phyloP scores from a whole-genome alignment of 345 rosid genomes.

The Melastoma malabathricum region DNA sequence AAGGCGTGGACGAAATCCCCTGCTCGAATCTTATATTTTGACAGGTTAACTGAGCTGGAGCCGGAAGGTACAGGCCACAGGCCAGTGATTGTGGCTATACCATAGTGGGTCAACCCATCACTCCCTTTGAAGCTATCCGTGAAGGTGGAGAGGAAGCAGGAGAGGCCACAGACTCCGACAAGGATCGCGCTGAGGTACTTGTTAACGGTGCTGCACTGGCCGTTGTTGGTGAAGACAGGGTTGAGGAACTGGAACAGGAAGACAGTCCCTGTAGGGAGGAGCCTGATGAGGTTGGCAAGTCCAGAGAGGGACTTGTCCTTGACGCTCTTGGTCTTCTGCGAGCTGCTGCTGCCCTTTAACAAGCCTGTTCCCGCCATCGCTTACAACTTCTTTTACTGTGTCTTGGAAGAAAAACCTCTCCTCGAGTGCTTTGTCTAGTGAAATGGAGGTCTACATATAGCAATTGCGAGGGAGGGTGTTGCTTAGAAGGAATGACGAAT shows the following conservation, averaged over 20 bases:
- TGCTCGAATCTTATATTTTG: slow-evolving; percentile 33
- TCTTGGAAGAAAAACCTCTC: too few relatives aligned
- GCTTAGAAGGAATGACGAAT: too few relatives aligned
- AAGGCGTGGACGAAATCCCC: slow-evolving; percentile 57
- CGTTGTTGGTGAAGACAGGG: slow-evolving; percentile 63
- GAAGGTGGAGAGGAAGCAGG: slow-evolving; percentile 51
- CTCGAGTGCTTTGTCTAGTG: too few relatives aligned
- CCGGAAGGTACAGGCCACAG: slow-evolving; percentile 39
- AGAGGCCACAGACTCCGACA: slow-evolving; percentile 44
- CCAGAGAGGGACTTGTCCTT: slow-evolving; percentile 35
- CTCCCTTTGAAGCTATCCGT: slow-evolving; percentile 59
- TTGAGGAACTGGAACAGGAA: slow-evolving; percentile 68
- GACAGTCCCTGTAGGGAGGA: slow-evolving; percentile 85
- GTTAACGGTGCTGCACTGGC: slow-evolving; percentile 38
- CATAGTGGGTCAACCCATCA: slow-evolving; percentile 38
- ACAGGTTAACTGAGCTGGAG: slow-evolving; percentile 20
- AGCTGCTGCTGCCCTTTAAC: slow-evolving; percentile 3
- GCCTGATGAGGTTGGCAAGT: slow-evolving; percentile 54
- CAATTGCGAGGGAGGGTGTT: too few relatives aligned
- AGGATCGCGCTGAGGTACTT: slow-evolving; percentile 45
- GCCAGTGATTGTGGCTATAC: slow-evolving; percentile 44
- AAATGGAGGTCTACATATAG: too few relatives aligned
- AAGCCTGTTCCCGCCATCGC: neutral
- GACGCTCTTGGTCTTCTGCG: slow-evolving; percentile 13
- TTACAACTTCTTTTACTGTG: neutral